phyloP scores from a whole-genome alignment of 1,139 yeast genomes.

The Geotrichum reessii region DNA sequence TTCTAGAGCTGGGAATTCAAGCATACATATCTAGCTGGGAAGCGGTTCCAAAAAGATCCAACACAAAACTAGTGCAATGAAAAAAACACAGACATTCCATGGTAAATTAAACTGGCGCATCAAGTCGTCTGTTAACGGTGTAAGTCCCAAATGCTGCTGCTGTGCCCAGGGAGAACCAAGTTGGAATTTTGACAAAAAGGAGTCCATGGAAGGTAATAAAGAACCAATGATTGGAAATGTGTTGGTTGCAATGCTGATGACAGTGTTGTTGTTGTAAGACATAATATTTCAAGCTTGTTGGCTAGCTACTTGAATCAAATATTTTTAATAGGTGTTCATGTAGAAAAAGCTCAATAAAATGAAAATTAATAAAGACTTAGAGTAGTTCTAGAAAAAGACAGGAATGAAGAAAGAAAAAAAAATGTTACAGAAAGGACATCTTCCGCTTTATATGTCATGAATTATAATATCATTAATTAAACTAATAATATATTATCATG shows the following conservation, averaged over 20 bases:
- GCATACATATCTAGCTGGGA: not conserved
- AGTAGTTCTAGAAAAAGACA: too few species aligned
- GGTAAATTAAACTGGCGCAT: not conserved
- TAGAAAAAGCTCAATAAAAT: too few species aligned
- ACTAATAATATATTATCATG: too few species aligned
- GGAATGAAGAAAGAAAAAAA: too few species aligned
- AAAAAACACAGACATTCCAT: not conserved
- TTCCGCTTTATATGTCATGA: too few species aligned
- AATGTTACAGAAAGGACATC: too few species aligned
- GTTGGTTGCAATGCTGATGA: not conserved
- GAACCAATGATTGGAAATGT: not conserved
- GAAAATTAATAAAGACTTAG: too few species aligned
- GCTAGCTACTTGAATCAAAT: too few species aligned
- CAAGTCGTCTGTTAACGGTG: not conserved
- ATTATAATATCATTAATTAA: too few species aligned
- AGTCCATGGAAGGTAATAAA: not conserved
- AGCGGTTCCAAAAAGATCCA: not conserved
- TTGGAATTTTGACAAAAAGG: not conserved
- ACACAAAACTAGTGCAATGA: not conserved
- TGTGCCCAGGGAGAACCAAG: not conserved
- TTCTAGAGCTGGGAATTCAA: not conserved
- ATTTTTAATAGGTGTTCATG: too few species aligned
- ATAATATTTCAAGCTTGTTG: not conserved
- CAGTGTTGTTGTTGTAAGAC: not conserved
- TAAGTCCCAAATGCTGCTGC: not conserved